Evolutionary conservation across 169 alveolate genomes (phyloP), one percentile per base, ranked within the genome.

Genomic region (Besnoitia besnoiti): DNA sequence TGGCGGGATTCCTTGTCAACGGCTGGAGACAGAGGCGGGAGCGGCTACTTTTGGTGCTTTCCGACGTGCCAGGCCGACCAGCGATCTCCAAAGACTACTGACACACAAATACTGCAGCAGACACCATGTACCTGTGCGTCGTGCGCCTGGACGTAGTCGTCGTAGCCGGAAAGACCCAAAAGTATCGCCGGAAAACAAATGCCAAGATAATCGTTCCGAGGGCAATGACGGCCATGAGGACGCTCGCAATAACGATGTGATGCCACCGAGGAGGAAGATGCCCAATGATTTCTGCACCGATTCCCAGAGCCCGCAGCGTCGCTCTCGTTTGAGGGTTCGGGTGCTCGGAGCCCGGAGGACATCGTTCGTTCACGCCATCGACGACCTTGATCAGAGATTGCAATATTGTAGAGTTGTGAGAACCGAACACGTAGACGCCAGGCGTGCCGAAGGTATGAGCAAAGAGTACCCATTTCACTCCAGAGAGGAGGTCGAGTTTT

Each of bases 401-500:
- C 3, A 8, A n/a, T 8, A n/a, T 27, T n/a, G 46, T 8, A 19
- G 14, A 27, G 14, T 73, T 42, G 14, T 35, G 47, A 21, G 2
- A 73, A 3, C 44, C 93, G 37, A 89, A 89, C 46, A 55, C 76
- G 37, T 46, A 44, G 59, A 89, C 85, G 8, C 93, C 93, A 27
- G 93, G 79, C 19, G 5, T 76, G 40, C 42, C 73, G 44, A 89
- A 89, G 3, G 93, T 89, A 40, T 89, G 61, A 30, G 89, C 88
- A 89, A 89, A 89, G 47, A 89, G 87, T 82, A 89, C 16, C 35
- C 47, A 61, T 55, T 55, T 55, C 67, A 55, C 67, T n/a, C 67
- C 67, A 19, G 67, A 21, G 12, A 55, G 27, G 1, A 55, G 67
- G 67, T 55, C 67, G 12, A n/a, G 12, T 55, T 55, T 3, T 1